Percentiles rank a stretch among this genome's conserved stretches.
Conservation (phyloP, 192 early-diverging fungal genomes). For the Coemansia sp. region DNA sequence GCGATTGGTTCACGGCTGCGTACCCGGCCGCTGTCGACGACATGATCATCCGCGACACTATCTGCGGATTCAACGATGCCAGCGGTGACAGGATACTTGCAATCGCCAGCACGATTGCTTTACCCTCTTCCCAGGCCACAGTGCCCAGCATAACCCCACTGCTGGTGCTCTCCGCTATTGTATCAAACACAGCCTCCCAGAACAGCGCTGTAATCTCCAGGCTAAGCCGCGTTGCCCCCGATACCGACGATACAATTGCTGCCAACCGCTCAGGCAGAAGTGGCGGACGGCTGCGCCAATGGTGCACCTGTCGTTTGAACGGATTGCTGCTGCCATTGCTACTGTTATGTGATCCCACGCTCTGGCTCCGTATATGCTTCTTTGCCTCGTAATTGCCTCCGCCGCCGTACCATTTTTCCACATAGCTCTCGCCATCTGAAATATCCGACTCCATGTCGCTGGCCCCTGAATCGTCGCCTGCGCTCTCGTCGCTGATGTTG, state of each 20-base stretch:
- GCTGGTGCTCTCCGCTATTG: constrained; percentile 45
- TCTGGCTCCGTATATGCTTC: neutral
- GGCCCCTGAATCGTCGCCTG: neutral
- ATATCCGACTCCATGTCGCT: neutral
- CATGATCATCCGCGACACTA: constrained; percentile 38
- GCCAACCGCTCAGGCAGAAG: constrained; percentile 47
- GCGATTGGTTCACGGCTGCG: constrained; percentile 41
- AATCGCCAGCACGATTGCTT: constrained; percentile 21
- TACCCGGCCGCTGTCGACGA: constrained; percentile 40
- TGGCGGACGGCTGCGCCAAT: constrained; percentile 38
- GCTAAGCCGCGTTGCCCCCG: constrained; percentile 45
- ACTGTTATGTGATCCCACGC: neutral
- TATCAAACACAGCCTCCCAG: constrained; percentile 53
- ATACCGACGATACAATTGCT: constrained; percentile 42
- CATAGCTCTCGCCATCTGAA: neutral
- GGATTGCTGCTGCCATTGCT: neutral
- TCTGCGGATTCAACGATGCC: constrained; percentile 44
- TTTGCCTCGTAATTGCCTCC: neutral
- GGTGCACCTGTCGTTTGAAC: constrained; percentile 12
- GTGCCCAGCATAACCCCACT: constrained; percentile 45
- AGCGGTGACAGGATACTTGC: constrained; percentile 36
- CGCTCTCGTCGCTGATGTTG: constrained; percentile 9
- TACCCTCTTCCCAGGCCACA: constrained; percentile 40
- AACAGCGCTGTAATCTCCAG: constrained; percentile 49
- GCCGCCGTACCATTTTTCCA: constrained; percentile 4